Conservation (phyloP, 176 grass and related monocot species). For the Carex pumila region DNA sequence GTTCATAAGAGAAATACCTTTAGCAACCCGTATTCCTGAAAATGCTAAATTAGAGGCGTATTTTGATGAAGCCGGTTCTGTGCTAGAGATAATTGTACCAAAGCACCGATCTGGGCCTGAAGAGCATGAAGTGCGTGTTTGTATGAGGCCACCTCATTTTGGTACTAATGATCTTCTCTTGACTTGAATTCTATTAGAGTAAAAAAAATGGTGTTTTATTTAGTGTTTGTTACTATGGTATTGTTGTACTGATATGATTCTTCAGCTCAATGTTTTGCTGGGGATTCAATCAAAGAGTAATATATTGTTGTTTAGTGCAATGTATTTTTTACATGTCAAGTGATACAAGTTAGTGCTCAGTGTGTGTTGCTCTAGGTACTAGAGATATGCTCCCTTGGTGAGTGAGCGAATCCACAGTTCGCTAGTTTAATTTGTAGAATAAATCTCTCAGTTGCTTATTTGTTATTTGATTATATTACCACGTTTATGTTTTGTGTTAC, state of each 20-base stretch:
- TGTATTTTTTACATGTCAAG: neutral
- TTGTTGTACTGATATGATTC: neutral
- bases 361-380: neutral
- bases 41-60: constrained; percentile 88
- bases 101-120: constrained; percentile 63
- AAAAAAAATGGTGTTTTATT: neutral
- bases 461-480: neutral
- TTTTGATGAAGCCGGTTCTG: constrained; percentile 70
- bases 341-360: neutral
- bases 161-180: constrained; percentile 66
- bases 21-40: constrained; percentile 81
- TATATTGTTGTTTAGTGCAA: neutral
- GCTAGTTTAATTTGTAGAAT: neutral
- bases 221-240: neutral
- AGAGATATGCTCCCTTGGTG: neutral
- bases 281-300: constrained; percentile 1
- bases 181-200: constrained; percentile 34
- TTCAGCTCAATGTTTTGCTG: constrained; percentile 18
- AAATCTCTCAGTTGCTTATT: neutral
- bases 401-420: neutral
- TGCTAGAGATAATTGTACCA: constrained; percentile 94
- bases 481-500: neutral
- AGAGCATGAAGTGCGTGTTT: constrained; percentile 93
- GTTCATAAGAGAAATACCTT: constrained; percentile 77
- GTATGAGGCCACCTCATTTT: constrained; percentile 81